Percentiles rank a stretch among this genome's conserved stretches.
These are phyloP conservation scores for Plasmodium berghei DNA, from an alignment of 169 alveolate species.

Conservation along the genomic window DNA sequence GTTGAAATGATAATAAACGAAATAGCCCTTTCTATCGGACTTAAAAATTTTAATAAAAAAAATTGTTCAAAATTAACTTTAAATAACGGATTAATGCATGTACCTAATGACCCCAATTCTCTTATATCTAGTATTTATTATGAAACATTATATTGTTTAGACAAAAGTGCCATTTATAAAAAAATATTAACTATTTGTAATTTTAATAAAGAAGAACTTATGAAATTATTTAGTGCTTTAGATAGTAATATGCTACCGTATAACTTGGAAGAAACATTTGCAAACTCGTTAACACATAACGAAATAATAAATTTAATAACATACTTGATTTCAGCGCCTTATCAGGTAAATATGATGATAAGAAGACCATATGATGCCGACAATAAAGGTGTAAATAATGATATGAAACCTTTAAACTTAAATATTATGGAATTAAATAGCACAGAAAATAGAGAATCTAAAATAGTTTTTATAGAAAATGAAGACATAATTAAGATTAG, in stretches of 20 bases:
- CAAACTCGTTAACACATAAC: constrained; percentile 9
- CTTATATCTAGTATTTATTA: constrained; percentile 50
- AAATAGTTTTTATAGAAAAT: neutral
- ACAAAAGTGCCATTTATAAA: constrained; percentile 28
- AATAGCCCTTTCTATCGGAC: constrained; percentile 35
- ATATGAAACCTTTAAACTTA: too few species aligned
- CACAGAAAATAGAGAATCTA: neutral
- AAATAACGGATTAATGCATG: constrained; percentile 37
- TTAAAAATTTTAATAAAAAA: constrained; percentile 10
- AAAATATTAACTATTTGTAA: constrained; percentile 27
- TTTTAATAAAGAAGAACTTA: constrained; percentile 40
- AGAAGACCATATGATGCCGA: neutral
- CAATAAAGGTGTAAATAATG: neutral
- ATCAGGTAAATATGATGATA: constrained; percentile 11
- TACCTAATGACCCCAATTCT: constrained; percentile 21
- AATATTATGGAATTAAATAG: neutral
- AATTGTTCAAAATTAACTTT: constrained; percentile 11
- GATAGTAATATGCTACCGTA: constrained; percentile 52
- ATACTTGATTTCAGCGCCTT: constrained; percentile 35
- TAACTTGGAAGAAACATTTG: constrained; percentile 13
- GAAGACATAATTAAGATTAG: neutral
- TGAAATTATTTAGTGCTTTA: constrained; percentile 6
- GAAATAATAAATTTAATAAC: constrained; percentile 23
- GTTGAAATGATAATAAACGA: constrained; percentile 34
- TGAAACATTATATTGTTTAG: constrained; percentile 30